Percentiles rank a stretch among this genome's conserved stretches.
Evolutionary conservation across 257 asterid species (phyloP).

Genomic region (Solanum corneliomulleri): DNA sequence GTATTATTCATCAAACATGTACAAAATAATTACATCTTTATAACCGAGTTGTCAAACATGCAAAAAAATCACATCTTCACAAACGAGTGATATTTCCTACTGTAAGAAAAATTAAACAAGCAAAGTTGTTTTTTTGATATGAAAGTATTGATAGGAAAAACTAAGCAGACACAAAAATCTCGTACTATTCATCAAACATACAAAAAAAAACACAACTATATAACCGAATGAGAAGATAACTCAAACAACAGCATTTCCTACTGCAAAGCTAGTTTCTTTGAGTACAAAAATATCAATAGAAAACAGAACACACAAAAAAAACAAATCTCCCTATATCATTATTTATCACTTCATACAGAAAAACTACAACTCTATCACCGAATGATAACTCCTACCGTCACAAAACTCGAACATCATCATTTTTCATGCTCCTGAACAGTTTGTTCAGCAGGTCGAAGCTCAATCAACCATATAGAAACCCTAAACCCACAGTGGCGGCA

Average conservation of each 20-base stretch:
- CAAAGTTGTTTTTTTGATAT: neutral
- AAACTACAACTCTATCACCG: neutral
- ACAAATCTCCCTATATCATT: neutral
- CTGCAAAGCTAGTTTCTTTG: neutral
- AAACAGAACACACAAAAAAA: neutral
- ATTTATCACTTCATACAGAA: neutral
- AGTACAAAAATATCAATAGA: neutral
- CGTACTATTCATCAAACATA: neutral
- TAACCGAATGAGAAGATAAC: neutral
- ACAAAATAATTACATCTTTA: neutral
- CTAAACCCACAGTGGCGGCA: slow-evolving; percentile 27
- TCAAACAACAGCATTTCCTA: neutral
- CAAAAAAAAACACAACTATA: neutral
- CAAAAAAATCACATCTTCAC: neutral
- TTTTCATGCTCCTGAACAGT: neutral
- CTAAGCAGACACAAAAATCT: no score
- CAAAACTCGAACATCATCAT: neutral
- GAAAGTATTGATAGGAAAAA: no score
- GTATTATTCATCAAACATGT: neutral
- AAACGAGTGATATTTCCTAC: neutral
- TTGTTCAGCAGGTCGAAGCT: neutral
- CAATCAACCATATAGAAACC: slow-evolving; percentile 17
- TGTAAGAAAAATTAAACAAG: neutral
- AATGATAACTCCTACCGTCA: neutral
- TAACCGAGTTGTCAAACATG: neutral